These are phyloP conservation scores for Pseudogymnoascus destructans DNA, from an alignment of 2,329 filamentous ascomycete species.

Conservation along the genomic window DNA sequence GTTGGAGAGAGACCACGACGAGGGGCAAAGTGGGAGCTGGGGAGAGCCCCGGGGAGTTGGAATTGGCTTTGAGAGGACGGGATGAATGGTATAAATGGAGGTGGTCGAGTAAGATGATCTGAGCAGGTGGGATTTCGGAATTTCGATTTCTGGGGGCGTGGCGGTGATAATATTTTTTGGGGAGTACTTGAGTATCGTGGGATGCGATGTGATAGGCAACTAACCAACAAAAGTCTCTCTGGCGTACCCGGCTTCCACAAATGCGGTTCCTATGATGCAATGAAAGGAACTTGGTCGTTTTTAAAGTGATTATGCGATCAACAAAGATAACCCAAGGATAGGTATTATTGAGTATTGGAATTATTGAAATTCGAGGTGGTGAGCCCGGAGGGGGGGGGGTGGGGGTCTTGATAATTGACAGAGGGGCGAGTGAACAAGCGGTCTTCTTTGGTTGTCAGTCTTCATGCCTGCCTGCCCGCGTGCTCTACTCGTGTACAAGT, in stretches of 20 bases:
- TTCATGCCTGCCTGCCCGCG: conserved; percentile 1
- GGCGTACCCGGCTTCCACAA: neutral
- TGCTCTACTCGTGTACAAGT: neutral
- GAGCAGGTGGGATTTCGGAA: neutral
- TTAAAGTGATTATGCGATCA: neutral
- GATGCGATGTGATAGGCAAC: conserved; percentile 1
- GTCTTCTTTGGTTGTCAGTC: conserved; percentile 2
- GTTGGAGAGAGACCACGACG: neutral
- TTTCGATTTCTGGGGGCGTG: neutral
- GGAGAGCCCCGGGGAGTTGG: neutral
- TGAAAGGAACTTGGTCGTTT: neutral
- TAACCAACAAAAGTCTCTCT: neutral
- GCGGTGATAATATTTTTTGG: neutral
- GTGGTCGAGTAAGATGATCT: neutral
- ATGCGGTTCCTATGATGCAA: neutral
- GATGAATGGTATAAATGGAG: neutral
- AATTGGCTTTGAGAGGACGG: neutral
- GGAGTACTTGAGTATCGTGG: neutral
- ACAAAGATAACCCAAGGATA: neutral
- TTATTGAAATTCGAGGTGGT: conserved; percentile 12
- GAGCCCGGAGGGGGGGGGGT: conserved; percentile 12
- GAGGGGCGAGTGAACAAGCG: conserved; percentile 15
- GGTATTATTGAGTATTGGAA: neutral
- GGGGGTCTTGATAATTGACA: conserved; percentile 14
- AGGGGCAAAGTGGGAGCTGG: neutral